Conservation (phyloP, 2,329 filamentous ascomycete genomes). For the Ophiostoma perfectum region DNA sequence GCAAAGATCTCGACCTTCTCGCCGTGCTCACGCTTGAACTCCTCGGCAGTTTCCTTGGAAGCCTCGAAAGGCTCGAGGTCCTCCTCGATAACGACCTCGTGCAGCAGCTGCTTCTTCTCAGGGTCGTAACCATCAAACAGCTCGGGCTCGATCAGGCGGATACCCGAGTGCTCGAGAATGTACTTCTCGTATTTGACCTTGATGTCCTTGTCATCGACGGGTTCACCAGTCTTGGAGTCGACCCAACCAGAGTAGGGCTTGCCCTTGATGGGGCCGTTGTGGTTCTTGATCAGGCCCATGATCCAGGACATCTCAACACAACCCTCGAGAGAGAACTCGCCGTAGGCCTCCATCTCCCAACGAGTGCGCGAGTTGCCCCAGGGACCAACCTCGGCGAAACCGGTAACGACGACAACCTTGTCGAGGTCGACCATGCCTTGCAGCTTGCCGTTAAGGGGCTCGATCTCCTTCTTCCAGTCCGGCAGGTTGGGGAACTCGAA, state of each 20-base stretch:
- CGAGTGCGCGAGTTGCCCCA: constrained; percentile 98
- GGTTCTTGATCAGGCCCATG: constrained; percentile 98
- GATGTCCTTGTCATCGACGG: constrained; percentile 95
- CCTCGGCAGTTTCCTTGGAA: constrained; percentile 93
- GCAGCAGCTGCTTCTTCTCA: constrained; percentile 95
- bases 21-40: constrained; percentile 94
- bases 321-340: constrained; percentile 93
- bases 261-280: constrained; percentile 93
- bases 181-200: constrained; percentile 96
- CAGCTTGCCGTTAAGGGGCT: constrained; percentile 79
- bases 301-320: constrained; percentile 99
- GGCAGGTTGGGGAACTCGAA: constrained; percentile 89
- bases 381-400: constrained; percentile 90
- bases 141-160: constrained; percentile 95
- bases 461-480: constrained; percentile 85
- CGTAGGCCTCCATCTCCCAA: constrained; percentile 98
- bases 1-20: constrained; percentile 98
- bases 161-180: constrained; percentile 94
- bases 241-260: constrained; percentile 97
- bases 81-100: constrained; percentile 95
- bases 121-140: constrained; percentile 96
- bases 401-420: constrained; percentile 95
- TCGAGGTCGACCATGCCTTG: constrained; percentile 99
- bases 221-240: constrained; percentile 87
- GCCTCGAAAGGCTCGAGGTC: constrained; percentile 96